These are phyloP conservation scores for Calonectria crousiana DNA, from an alignment of 2,329 filamentous ascomycete genomes.

Conservation along the genomic window DNA sequence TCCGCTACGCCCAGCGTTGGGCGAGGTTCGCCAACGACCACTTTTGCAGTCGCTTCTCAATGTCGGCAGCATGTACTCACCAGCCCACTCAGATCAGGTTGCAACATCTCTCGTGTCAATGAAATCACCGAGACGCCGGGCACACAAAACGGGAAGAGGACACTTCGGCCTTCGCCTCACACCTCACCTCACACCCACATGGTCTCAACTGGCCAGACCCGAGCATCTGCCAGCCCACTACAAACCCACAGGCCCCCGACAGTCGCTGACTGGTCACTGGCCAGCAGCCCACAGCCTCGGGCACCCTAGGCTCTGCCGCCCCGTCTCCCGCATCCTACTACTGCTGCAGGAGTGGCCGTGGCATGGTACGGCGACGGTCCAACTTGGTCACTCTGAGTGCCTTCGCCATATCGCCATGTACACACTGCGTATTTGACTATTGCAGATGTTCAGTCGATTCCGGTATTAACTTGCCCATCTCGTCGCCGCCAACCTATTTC, in stretches of 20 bases:
- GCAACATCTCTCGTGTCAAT: slow-evolving; percentile 20
- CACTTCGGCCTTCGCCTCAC: slow-evolving; percentile 21
- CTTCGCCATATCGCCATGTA: slow-evolving; percentile 28
- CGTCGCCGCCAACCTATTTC: slow-evolving; percentile 11
- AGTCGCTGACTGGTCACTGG: slow-evolving; percentile 22
- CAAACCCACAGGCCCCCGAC: slow-evolving; percentile 18
- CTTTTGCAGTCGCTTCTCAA: neutral
- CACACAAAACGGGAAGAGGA: slow-evolving; percentile 21
- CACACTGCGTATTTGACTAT: slow-evolving; percentile 40
- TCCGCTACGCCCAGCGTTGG: neutral
- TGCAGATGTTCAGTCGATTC: slow-evolving; percentile 19
- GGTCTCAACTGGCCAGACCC: slow-evolving; percentile 25
- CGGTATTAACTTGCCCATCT: slow-evolving; percentile 12
- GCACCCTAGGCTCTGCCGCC: slow-evolving; percentile 18
- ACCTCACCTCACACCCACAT: slow-evolving; percentile 26
- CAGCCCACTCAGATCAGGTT: slow-evolving; percentile 5
- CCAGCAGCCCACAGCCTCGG: slow-evolving; percentile 16
- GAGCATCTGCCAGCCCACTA: slow-evolving; percentile 23
- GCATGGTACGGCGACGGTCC: slow-evolving; percentile 12
- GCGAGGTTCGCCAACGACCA: neutral
- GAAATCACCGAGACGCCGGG: slow-evolving; percentile 15
- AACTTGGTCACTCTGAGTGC: slow-evolving; percentile 21
- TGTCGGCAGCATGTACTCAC: neutral
- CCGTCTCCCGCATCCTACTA: slow-evolving; percentile 23
- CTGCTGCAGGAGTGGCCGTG: slow-evolving; percentile 26